Conservation (phyloP, 2,329 filamentous ascomycete species). For the Bipolaris gigantea region DNA sequence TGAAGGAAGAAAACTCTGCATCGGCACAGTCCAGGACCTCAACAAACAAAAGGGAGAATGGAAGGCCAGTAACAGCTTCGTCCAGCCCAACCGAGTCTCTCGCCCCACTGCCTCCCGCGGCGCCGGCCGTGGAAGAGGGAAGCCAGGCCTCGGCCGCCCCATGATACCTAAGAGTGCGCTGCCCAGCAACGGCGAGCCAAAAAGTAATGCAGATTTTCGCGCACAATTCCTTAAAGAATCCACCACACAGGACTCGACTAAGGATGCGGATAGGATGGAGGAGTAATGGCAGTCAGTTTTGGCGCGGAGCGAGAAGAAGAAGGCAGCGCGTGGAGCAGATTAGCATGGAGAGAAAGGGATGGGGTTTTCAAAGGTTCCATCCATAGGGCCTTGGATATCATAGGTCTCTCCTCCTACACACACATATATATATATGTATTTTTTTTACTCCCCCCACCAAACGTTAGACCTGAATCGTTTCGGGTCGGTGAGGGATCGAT, state of each 20-base stretch:
- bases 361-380: background rate
- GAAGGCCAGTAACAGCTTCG: slow-evolving; percentile 42
- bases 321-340: too few relatives aligned
- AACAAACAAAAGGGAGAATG: slow-evolving; percentile 44
- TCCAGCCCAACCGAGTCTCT: slow-evolving; percentile 33
- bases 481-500: too few relatives aligned
- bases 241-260: slow-evolving; percentile 19
- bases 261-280: slow-evolving; percentile 28
- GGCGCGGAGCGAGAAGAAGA: too few relatives aligned
- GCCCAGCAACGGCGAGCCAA: slow-evolving; percentile 36
- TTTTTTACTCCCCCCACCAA: too few relatives aligned
- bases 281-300: slow-evolving; percentile 23
- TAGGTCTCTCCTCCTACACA: too few relatives aligned
- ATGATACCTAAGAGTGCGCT: slow-evolving; percentile 23
- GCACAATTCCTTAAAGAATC: slow-evolving; percentile 53
- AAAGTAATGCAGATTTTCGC: slow-evolving; percentile 62
- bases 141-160: slow-evolving; percentile 34
- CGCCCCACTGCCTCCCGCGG: slow-evolving; percentile 30
- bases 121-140: slow-evolving; percentile 33
- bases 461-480: too few relatives aligned
- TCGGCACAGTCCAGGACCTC: slow-evolving; percentile 57
- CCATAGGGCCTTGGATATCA: background rate
- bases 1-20: slow-evolving; percentile 44
- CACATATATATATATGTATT: too few relatives aligned
- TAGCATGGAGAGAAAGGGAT: too few relatives aligned